Base-by-base conservation (phyloP, 2,329 filamentous ascomycete genomes). In the Blastomyces parvus region DNA sequence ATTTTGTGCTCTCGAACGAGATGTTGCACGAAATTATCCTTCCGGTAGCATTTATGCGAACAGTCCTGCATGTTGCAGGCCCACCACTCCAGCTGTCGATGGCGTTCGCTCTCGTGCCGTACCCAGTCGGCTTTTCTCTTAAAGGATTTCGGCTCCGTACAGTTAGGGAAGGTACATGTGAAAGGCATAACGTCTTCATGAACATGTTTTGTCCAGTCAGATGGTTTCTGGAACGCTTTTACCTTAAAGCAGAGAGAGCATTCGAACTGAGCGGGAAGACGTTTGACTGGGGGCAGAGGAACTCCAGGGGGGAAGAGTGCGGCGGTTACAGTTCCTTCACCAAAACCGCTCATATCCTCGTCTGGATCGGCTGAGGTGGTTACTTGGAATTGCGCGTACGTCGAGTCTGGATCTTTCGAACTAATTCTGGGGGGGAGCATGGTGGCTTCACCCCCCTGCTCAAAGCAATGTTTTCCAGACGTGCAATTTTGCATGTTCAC, bases 71-170 rank as follows among this genome's bases (percentile, higher is more conserved):
- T 84, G 65, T 89, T 86, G 72, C 92, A 97, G 6, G 83, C 86
- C 91, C 91, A 97, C 86, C 90, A 94, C 71, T 96, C 91, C 2
- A 96, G 79, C 67, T 95, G 90, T 30, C 92, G 85, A 73, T 97
- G 92, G 33, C 89, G 86, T 75, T 97, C 92, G 69, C 93, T 96
- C 73, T 96, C 92, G 70, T 97, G 92, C 38, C 92, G 85, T 27
- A 96, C 91, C 92, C 92, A 97, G 73, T 97, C 92, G 17, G 92
- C 92, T 76, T 96, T 97, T 58, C 91, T 85, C 77, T 96, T 96
- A 80, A 96, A 97, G 44, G 90, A 91, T 75, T 95, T 96, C 22
- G 89, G 86, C 58, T 96, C 91, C 9, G 84, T 83, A 72, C 92
- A 96, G 60, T 85, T 82, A 1, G 88, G 86, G 79, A 93, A 96